Evolutionary conservation across 1,284 basidiomycete species (phyloP).

Genomic region (Leccinum glutinopallens): DNA sequence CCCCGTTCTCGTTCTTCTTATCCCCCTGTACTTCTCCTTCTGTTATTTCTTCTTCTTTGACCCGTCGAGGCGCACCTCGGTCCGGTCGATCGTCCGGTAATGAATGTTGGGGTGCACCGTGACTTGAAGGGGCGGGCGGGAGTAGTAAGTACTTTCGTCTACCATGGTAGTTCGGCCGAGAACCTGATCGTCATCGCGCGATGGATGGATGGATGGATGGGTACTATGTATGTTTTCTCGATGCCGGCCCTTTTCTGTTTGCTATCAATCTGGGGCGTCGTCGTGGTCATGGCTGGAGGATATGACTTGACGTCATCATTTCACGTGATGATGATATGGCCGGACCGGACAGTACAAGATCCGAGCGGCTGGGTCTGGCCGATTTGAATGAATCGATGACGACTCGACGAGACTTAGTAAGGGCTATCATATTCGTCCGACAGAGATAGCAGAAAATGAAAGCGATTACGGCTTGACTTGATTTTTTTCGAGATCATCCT

Average conservation of each 20-base stretch:
- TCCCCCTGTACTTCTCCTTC: neutral
- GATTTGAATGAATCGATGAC: too few relatives aligned
- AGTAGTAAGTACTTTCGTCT: neutral
- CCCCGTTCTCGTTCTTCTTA: neutral
- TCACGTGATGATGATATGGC: neutral
- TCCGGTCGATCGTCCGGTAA: slow-evolving; percentile 1
- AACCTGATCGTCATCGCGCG: neutral
- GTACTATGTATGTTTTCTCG: neutral
- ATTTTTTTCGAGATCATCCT: neutral
- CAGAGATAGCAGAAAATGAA: neutral
- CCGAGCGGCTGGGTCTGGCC: neutral
- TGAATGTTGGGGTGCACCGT: neutral
- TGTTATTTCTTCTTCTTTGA: neutral
- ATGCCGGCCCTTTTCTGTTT: neutral
- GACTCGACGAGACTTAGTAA: too few relatives aligned
- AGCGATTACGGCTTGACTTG: neutral
- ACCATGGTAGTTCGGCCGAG: neutral
- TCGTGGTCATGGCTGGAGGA: neutral
- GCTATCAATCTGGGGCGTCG: neutral
- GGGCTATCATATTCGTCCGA: neutral
- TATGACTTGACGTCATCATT: slow-evolving; percentile 1
- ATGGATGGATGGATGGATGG: neutral
- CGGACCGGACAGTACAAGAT: neutral
- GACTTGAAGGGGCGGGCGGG: neutral
- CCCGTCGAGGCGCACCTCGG: neutral